Evolutionary conservation across 257 asterid species (phyloP).

Genomic region (Solanum commersonii): DNA sequence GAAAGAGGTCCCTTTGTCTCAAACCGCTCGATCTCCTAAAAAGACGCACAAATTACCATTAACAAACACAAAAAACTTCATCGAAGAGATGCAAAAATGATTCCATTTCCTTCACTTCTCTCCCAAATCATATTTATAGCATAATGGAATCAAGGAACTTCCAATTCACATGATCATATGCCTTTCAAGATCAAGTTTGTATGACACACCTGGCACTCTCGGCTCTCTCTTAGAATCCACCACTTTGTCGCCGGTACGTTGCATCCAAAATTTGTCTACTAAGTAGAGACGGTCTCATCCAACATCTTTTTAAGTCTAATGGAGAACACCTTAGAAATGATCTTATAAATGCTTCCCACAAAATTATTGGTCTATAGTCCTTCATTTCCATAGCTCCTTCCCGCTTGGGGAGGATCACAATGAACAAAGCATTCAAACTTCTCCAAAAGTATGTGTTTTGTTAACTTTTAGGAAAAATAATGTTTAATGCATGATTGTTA

Average conservation of each 20-base stretch:
- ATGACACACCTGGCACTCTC: not conserved
- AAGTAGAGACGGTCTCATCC: not conserved
- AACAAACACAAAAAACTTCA: not conserved
- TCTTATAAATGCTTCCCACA: not conserved
- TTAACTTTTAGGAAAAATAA: not conserved
- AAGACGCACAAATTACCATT: not conserved
- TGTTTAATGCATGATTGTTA: not conserved
- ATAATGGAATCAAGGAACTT: no score
- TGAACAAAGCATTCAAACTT: not conserved
- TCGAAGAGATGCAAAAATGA: not conserved
- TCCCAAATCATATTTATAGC: not conserved
- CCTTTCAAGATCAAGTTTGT: not conserved
- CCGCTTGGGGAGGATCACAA: not conserved
- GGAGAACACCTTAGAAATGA: not conserved
- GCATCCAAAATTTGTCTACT: not conserved
- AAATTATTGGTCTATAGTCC: not conserved
- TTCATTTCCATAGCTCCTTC: not conserved
- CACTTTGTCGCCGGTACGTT: not conserved
- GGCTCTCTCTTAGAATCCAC: not conserved
- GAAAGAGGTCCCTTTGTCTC: not conserved
- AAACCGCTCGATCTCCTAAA: not conserved
- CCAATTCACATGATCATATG: not conserved
- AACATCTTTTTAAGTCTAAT: not conserved
- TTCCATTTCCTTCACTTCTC: not conserved
- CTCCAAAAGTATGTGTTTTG: not conserved